Evolutionary conservation across 176 grass and related monocot species (phyloP).

Genomic region (Phoenix dactylifera): DNA sequence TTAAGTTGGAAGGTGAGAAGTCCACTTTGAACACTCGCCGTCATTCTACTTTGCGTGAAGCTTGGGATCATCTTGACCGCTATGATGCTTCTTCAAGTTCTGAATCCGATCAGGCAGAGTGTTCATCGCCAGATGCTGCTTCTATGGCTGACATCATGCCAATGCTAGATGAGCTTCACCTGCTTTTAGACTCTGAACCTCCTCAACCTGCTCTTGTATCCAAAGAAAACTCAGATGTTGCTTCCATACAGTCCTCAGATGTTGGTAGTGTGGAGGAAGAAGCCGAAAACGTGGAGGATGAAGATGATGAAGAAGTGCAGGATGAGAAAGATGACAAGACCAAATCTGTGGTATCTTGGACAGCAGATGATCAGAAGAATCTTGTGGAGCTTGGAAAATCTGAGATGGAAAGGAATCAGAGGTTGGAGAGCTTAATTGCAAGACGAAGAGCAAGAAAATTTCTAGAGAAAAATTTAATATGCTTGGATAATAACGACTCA

Average conservation of each 20-base stretch:
- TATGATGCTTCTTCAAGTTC: not conserved
- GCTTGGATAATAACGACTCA: conserved; percentile 34
- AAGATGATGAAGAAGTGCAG: conserved; percentile 1
- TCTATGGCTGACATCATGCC: conserved; percentile 64
- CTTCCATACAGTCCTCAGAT: not conserved
- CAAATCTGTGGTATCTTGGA: conserved; percentile 12
- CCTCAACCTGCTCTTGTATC: conserved; percentile 9
- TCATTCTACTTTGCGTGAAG: conserved; percentile 24
- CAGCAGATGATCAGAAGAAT: conserved; percentile 21
- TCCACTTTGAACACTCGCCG: not conserved
- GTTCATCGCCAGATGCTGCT: conserved; percentile 35
- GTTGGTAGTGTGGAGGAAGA: conserved; percentile 27
- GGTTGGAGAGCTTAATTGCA: conserved; percentile 28
- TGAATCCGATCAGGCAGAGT: conserved; percentile 35
- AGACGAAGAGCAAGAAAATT: conserved; percentile 37
- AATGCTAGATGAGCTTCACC: conserved; percentile 52
- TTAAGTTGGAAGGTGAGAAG: conserved; percentile 2
- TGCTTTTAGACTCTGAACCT: conserved; percentile 20
- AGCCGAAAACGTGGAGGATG: not conserved
- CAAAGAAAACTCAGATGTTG: conserved; percentile 15
- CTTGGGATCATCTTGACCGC: not conserved
- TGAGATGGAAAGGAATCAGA: conserved; percentile 24
- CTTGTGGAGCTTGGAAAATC: conserved; percentile 17
- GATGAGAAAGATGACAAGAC: conserved; percentile 15
- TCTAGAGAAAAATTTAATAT: conserved; percentile 43